phyloP scores from a whole-genome alignment of 805 yeast genomes.

The Groenewaldozyma tartarivorans region DNA sequence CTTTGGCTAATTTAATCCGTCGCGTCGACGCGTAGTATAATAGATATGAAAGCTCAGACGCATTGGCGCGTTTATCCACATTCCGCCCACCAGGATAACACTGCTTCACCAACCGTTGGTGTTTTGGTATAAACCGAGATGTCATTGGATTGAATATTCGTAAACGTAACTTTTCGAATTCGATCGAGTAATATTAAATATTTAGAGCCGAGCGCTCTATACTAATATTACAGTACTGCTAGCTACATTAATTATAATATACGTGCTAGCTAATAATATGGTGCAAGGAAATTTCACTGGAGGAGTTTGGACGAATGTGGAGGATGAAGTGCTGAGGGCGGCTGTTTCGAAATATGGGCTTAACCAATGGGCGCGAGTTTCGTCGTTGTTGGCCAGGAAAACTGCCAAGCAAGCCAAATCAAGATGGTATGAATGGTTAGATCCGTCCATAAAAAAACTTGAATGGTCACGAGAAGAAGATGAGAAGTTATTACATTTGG shows the following conservation, averaged over 20 bases:
- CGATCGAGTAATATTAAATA: no score
- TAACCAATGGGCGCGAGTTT: constrained; percentile 90
- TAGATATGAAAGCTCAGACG: constrained; percentile 81
- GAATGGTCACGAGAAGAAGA: constrained; percentile 78
- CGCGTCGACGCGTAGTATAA: constrained; percentile 86
- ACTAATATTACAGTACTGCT: no score
- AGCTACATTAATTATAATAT: no score
- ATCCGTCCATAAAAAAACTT: constrained; percentile 54
- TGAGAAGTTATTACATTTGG: constrained; percentile 53
- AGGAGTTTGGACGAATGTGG: constrained; percentile 79
- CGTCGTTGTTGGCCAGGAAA: constrained; percentile 75
- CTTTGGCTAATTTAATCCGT: constrained; percentile 81
- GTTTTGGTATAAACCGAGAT: constrained; percentile 47
- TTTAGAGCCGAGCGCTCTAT: no score
- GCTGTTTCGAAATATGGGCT: constrained; percentile 90
- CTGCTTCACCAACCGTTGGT: constrained; percentile 79
- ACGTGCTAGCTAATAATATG: constrained; percentile 9
- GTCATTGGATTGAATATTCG: no score
- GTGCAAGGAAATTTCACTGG: constrained; percentile 68
- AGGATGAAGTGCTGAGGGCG: constrained; percentile 80
- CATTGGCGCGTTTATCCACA: constrained; percentile 81
- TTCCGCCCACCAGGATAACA: constrained; percentile 90
- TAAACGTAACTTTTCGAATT: no score
- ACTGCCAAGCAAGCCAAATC: constrained; percentile 89
- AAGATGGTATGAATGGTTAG: constrained; percentile 83